Base-by-base conservation (phyloP, 169 alveolate species). In the Cryptosporidium canis region DNA sequence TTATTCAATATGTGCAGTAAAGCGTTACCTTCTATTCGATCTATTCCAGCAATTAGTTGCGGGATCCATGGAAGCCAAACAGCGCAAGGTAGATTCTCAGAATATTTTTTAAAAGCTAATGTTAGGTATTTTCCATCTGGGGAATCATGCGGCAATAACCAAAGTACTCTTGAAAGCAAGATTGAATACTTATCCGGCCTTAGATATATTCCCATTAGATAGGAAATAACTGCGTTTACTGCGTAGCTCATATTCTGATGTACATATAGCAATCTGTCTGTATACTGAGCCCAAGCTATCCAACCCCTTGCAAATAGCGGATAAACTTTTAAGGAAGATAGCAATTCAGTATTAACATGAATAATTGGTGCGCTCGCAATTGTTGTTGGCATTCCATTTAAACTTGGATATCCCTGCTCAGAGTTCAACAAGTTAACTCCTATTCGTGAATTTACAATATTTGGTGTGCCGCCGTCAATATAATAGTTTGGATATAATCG, bases 21-120 rank as follows among this genome's bases (percentile, higher is more conserved):
- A 8, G 90, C 95, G 8, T 37, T 83, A 29, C 83, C 90, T 41
- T 91, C 94, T 39, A 51, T 45, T 29, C 90, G 45, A 67, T 83
- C 72, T 45, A 92, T 64, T 7, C 85, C 85, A 29, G 92, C 83
- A 43, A 92, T 91, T 41, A 92, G 63, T 83, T 92, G 95, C 16
- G 95, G 94, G 58, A 91, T 66, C 95, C 95, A 92, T 55, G 85
- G 67, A 55, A 91, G 84, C 95, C 95, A 92, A 33, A 92, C 93
- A 29, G 91, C 67, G 14, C 71, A 72, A 61, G 94, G 95, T 14
- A 92, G 82, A 37, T 66, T 53, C 64, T 92, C 95, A 21, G 93
- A 70, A 51, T 91, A 92, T 39, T 67, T 92, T 70, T 91, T 92
- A 65, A 92, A 91, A 9, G 91, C 85, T 63, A 91, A 29, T 37